Conservation (phyloP, 768 basidiomycete species). For the Pleurotus tuber-regium region DNA sequence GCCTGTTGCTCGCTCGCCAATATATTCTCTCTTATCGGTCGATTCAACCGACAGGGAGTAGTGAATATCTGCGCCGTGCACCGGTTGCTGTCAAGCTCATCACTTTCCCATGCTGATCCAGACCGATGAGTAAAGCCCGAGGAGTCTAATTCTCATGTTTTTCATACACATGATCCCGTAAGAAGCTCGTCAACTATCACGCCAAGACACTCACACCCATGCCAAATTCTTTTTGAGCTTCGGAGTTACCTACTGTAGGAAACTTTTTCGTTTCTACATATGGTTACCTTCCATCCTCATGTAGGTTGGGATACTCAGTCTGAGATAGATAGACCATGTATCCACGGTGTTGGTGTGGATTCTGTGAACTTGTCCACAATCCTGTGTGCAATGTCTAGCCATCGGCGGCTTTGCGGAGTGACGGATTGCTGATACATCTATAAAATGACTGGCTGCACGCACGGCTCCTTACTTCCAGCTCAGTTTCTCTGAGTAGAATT, state of each 20-base stretch:
- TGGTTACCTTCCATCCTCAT: not conserved
- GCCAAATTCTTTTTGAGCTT: not conserved
- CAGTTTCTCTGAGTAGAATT: not conserved
- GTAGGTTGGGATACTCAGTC: not conserved
- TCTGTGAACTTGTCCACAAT: not conserved
- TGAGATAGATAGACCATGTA: not conserved
- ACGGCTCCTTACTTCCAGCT: not conserved
- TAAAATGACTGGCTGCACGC: not conserved
- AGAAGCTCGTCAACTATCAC: too few species aligned
- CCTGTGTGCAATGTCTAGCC: not conserved
- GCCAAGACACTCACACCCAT: too few species aligned
- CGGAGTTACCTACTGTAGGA: not conserved
- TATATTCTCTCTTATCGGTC: too few species aligned
- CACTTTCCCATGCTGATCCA: too few species aligned
- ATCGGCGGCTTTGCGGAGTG: not conserved
- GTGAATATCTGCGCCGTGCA: too few species aligned
- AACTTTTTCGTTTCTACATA: not conserved
- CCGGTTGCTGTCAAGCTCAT: too few species aligned
- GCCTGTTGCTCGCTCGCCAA: too few species aligned
- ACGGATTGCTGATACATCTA: not conserved
- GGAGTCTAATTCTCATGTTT: too few species aligned
- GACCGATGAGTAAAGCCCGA: too few species aligned
- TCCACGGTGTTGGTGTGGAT: not conserved
- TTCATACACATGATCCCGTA: too few species aligned
- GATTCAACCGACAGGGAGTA: too few species aligned